These are phyloP conservation scores for Cotoneaster glaucophyllus DNA, from an alignment of 306 rosid genomes.

Conservation along the genomic window DNA sequence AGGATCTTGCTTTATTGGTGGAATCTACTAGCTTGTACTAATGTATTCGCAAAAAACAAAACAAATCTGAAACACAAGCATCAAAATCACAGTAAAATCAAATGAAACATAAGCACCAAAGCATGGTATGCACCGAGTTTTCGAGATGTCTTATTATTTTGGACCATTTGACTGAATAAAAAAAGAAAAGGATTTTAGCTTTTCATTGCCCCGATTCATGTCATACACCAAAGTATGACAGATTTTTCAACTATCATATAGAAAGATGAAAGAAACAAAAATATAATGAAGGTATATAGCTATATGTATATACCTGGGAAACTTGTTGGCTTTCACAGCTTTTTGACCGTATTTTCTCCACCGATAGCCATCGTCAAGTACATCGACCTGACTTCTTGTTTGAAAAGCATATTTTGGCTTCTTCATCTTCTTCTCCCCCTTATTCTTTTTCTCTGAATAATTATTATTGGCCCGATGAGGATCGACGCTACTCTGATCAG, in stretches of 20 bases:
- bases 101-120: background rate
- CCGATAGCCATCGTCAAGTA: slow-evolving; percentile 60
- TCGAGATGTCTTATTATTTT: too few species aligned
- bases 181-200: too few species aligned
- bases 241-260: background rate
- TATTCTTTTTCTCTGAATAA: background rate
- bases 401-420: slow-evolving; percentile 50
- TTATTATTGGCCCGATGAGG: background rate
- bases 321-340: slow-evolving; percentile 43
- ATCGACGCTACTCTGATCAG: background rate
- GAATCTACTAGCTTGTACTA: background rate
- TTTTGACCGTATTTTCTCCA: slow-evolving; percentile 83
- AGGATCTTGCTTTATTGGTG: background rate
- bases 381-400: slow-evolving; percentile 53
- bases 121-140: too few species aligned
- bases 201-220: too few species aligned
- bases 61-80: background rate
- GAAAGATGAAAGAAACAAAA: background rate
- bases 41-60: background rate
- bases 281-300: background rate
- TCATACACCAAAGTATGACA: too few species aligned
- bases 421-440: slow-evolving; percentile 24
- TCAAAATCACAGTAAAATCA: background rate
- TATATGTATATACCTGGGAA: slow-evolving; percentile 36
- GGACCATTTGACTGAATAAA: too few species aligned